phyloP scores from a whole-genome alignment of 345 rosid species.

The Salix dunnii region DNA sequence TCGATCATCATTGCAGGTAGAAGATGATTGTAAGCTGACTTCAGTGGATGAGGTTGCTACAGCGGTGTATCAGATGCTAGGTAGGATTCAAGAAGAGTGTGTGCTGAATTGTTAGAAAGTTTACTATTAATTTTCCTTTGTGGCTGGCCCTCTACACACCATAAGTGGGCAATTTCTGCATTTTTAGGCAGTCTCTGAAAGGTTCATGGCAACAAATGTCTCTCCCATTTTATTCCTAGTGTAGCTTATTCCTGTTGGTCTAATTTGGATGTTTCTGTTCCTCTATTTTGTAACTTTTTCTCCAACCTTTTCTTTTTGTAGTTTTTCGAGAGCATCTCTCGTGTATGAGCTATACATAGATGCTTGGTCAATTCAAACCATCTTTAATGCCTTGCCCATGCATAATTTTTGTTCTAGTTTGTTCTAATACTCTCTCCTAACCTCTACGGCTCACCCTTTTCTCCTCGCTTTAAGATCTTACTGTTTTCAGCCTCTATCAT shows the following conservation, averaged over 20 bases:
- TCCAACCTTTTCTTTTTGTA: not conserved
- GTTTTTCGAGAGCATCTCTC: not conserved
- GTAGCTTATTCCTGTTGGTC: conserved; percentile 1
- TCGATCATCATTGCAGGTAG: conserved; percentile 53
- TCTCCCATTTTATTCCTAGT: conserved; percentile 12
- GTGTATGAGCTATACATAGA: conserved; percentile 7
- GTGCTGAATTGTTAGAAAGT: not conserved
- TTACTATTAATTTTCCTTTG: not conserved
- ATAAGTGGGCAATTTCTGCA: conserved; percentile 15
- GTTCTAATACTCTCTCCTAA: not conserved
- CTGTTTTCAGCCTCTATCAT: not conserved
- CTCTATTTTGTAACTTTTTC: not conserved
- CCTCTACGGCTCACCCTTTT: not conserved
- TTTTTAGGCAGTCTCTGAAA: conserved; percentile 21
- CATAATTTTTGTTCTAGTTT: not conserved
- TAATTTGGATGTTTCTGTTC: conserved; percentile 13
- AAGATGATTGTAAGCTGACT: conserved; percentile 72
- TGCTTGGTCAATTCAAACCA: conserved; percentile 26
- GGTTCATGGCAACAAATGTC: conserved; percentile 18
- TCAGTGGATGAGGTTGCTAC: conserved; percentile 76
- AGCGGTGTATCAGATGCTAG: conserved; percentile 59
- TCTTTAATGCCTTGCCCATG: conserved; percentile 5
- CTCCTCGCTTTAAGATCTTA: not conserved
- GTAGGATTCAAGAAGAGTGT: conserved; percentile 55
- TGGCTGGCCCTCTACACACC: not conserved